These are phyloP conservation scores for Leccinum broughii DNA, from an alignment of 768 basidiomycete genomes.

Conservation along the genomic window DNA sequence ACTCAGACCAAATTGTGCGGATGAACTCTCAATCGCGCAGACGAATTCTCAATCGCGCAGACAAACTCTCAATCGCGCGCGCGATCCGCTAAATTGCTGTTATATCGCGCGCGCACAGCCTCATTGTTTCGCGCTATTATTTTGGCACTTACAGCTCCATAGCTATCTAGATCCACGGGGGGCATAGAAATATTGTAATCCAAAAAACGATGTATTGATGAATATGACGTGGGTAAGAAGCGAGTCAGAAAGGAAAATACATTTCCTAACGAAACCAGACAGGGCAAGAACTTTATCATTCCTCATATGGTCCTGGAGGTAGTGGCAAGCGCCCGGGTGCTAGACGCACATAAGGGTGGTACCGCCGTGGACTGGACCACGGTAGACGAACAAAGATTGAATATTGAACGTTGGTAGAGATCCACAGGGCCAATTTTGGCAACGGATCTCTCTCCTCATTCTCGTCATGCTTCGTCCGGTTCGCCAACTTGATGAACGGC, in stretches of 20 bases:
- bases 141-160: no score
- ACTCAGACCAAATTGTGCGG: no score
- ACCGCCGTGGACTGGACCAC: conserved; percentile 3
- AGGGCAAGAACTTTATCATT: neutral
- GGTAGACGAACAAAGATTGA: conserved; percentile 13
- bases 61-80: no score
- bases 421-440: conserved; percentile 9
- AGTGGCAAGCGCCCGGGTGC: conserved; percentile 16
- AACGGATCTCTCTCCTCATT: neutral
- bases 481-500: neutral
- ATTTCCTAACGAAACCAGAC: neutral
- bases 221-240: neutral
- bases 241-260: neutral
- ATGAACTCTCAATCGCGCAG: no score
- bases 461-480: conserved; percentile 2
- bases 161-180: neutral
- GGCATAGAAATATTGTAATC: neutral
- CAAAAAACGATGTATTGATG: neutral
- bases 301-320: conserved; percentile 16
- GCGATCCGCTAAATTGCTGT: no score
- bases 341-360: conserved; percentile 22
- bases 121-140: no score
- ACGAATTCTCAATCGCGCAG: no score
- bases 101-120: no score
- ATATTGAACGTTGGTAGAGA: conserved; percentile 1